Evolutionary conservation across 1,284 basidiomycete species (phyloP).

Genomic region (Coniophora puteana): DNA sequence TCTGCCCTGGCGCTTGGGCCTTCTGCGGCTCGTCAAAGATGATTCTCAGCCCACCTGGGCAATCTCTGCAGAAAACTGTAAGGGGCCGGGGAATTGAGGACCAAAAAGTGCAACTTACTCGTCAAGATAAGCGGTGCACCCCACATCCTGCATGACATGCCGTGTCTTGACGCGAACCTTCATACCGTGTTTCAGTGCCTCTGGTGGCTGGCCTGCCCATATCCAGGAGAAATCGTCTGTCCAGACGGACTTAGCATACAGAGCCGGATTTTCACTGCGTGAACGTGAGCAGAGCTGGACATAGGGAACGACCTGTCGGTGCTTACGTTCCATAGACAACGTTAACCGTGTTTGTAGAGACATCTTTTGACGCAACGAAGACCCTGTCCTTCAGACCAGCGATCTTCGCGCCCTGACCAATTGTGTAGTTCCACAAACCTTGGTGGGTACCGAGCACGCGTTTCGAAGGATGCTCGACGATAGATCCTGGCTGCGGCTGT

Average conservation of each 20-base stretch:
- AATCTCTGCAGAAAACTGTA: slow-evolving; percentile 16
- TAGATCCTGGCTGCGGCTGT: slow-evolving; percentile 58
- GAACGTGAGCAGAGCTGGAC: not conserved
- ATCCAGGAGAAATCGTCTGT: slow-evolving; percentile 72
- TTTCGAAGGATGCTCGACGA: slow-evolving; percentile 60
- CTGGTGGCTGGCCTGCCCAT: slow-evolving; percentile 58
- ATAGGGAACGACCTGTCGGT: not conserved
- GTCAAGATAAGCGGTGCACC: slow-evolving; percentile 40
- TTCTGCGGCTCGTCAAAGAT: slow-evolving; percentile 58
- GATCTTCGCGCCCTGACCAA: slow-evolving; percentile 78
- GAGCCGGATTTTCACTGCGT: slow-evolving; percentile 58
- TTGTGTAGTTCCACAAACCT: slow-evolving; percentile 87
- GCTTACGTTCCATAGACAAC: slow-evolving; percentile 76
- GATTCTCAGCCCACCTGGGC: slow-evolving; percentile 32
- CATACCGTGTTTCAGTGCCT: slow-evolving; percentile 43
- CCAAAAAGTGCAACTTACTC: slow-evolving; percentile 4
- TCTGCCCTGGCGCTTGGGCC: slow-evolving; percentile 80
- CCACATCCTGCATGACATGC: slow-evolving; percentile 61
- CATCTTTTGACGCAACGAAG: slow-evolving; percentile 79
- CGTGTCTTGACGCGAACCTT: slow-evolving; percentile 62
- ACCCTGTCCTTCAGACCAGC: slow-evolving; percentile 58
- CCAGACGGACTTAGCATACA: slow-evolving; percentile 48
- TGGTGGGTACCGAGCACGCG: slow-evolving; percentile 58
- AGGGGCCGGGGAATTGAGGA: not conserved
- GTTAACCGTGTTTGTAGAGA: slow-evolving; percentile 56